Conservation (phyloP, 306 rosid species). For the Hippophae tibetana region DNA sequence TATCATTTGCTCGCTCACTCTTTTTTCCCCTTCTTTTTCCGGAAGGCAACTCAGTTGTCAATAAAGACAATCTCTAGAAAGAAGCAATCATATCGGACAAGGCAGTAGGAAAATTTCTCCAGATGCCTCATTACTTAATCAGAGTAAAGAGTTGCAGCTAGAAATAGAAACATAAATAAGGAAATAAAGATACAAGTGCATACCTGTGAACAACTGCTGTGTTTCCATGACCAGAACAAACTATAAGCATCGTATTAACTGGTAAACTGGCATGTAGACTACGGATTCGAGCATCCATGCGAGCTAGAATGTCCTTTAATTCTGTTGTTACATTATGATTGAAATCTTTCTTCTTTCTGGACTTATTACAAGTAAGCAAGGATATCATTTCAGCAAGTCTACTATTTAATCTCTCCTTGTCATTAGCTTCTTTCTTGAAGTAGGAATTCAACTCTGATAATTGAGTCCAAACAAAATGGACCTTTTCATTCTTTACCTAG, state of each 20-base stretch:
- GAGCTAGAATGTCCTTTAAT: slow-evolving; percentile 58
- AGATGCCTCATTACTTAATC: too few species aligned
- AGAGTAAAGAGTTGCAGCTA: not conserved
- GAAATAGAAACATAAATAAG: not conserved
- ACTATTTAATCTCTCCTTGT: slow-evolving; percentile 54
- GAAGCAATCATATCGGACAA: too few species aligned
- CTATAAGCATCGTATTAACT: slow-evolving; percentile 70
- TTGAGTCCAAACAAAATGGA: slow-evolving; percentile 89
- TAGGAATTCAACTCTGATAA: slow-evolving; percentile 71
- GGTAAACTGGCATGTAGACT: slow-evolving; percentile 52
- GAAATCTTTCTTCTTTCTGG: slow-evolving; percentile 35
- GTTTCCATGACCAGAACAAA: slow-evolving; percentile 96
- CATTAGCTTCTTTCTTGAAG: slow-evolving; percentile 66
- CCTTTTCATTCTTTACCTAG: slow-evolving; percentile 73
- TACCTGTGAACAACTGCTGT: slow-evolving; percentile 86
- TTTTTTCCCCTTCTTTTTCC: too few species aligned
- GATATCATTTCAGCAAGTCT: slow-evolving; percentile 81
- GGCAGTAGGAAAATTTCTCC: too few species aligned
- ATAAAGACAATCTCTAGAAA: too few species aligned
- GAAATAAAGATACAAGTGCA: slow-evolving; percentile 7
- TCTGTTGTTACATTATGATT: slow-evolving; percentile 39
- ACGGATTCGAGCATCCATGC: slow-evolving; percentile 59
- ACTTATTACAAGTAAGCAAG: slow-evolving; percentile 55
- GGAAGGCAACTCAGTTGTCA: too few species aligned
- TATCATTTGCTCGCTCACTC: too few species aligned